Evolutionary conservation across 2,329 filamentous ascomycete species (phyloP), one percentile per base, ranked within the genome.

Genomic region (Fusarium paranaense): DNA sequence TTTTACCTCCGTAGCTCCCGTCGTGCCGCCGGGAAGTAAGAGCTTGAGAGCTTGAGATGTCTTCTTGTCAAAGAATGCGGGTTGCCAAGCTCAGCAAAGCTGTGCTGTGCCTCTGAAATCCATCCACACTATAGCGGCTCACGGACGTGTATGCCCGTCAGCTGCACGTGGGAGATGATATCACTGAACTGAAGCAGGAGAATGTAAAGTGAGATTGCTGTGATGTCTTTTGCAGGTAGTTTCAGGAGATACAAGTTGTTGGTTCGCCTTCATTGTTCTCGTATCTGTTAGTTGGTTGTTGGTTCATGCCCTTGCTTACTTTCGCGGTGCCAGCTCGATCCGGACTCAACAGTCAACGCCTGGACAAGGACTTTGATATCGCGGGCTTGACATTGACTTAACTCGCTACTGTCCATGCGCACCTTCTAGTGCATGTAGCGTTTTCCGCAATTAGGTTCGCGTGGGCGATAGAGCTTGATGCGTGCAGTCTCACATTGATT

Each of bases 1-100:
- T 27, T 58, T 32, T 37, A 14, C 14, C 18, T 47, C 70, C 50
- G 50, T 72, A 59, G 69, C 61, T 73, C 58, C 69, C 69, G 66
- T 27, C 30, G n/a, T 59, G 33, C 58, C 59, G 38, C 35, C 37
- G 42, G 50, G 18, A 66, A 50, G 64, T 42, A 32, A 33, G 52
- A 72, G 61, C 61, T 62, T 60, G 47, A 22, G 38, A 40, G 37
- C 18, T 35, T 35, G 30, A 27, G 40, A 50, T 10, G 25, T 6
- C 32, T 62, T 61, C 9, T 45, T 25, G 33, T n/a, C 13, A 16
- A 33, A 38, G 50, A 22, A 9, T 25, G 33, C 57, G 14, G 25
- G 16, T 22, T 60, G 57, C 37, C 57, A 38, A 59, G 56, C 10
- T 38, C 35, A 30, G 2, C 25, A 27, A 5, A 47, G 42, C 22